Evolutionary conservation across 2,329 filamentous ascomycete species (phyloP).

Genomic region (Stagonosporopsis tanaceti): DNA sequence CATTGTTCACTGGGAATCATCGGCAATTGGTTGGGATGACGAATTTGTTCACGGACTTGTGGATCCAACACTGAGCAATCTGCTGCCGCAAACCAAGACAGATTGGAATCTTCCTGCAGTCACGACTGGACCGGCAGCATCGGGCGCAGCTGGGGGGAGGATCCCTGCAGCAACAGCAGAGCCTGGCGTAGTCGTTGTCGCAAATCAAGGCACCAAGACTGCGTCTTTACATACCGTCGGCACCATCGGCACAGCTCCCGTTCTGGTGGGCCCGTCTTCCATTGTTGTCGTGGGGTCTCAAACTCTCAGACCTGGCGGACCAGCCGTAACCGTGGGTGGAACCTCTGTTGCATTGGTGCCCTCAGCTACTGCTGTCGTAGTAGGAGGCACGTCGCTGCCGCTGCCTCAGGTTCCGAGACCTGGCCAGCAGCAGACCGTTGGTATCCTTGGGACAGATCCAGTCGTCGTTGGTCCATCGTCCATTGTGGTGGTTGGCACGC

Average conservation of each 20-base stretch:
- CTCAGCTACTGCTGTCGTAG: conserved; percentile 46
- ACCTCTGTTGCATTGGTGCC: conserved; percentile 43
- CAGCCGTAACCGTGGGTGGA: conserved; percentile 39
- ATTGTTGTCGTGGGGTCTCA: conserved; percentile 40
- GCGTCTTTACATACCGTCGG: conserved; percentile 31
- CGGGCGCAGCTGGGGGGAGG: background rate
- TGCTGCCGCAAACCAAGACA: conserved; percentile 22
- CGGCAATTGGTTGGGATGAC: conserved; percentile 38
- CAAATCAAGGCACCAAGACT: conserved; percentile 26
- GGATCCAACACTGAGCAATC: conserved; percentile 4
- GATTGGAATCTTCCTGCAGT: conserved; percentile 23
- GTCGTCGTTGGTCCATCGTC: conserved; percentile 45
- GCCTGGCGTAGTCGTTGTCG: conserved; percentile 15
- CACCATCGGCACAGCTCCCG: conserved; percentile 29
- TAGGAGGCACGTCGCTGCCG: conserved; percentile 36
- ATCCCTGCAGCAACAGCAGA: conserved; percentile 37
- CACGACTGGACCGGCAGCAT: conserved; percentile 28
- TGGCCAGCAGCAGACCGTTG: conserved; percentile 20
- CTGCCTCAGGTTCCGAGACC: conserved; percentile 2
- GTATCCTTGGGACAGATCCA: conserved; percentile 35
- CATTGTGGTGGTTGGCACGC: conserved; percentile 43
- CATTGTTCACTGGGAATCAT: conserved; percentile 41
- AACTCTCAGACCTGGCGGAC: conserved; percentile 44
- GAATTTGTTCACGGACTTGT: conserved; percentile 24
- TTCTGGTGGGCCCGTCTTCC: conserved; percentile 39